phyloP scores from a whole-genome alignment of 805 yeast species.

The Yarrowia phangngaensis region DNA sequence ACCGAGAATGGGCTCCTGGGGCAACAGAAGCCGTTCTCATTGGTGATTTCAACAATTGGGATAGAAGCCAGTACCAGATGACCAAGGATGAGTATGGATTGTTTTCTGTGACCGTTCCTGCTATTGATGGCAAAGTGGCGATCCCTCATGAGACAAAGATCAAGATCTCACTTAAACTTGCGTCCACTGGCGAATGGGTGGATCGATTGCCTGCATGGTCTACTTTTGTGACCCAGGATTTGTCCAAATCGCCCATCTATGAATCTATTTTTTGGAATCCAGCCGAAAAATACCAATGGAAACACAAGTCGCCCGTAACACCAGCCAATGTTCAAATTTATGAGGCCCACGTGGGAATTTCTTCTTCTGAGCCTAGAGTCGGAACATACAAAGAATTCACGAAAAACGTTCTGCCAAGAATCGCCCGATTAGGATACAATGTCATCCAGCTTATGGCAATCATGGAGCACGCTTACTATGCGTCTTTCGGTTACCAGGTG shows the following conservation, averaged over 20 bases:
- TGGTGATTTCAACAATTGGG: conserved; percentile 92
- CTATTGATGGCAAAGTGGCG: conserved; percentile 54
- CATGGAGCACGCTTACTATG: conserved; percentile 98
- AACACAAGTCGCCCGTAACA: conserved; percentile 57
- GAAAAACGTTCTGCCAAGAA: conserved; percentile 71
- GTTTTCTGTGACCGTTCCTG: conserved; percentile 60
- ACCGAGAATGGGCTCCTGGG: conserved; percentile 88
- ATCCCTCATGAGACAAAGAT: conserved; percentile 80
- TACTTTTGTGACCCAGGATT: conserved; percentile 66
- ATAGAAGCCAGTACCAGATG: conserved; percentile 53
- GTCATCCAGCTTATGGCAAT: conserved; percentile 95
- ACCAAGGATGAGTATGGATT: conserved; percentile 60
- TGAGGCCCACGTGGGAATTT: conserved; percentile 92
- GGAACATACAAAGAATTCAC: conserved; percentile 88
- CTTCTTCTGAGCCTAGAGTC: conserved; percentile 80
- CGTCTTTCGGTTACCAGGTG: conserved; percentile 95
- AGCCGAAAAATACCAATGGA: conserved; percentile 51
- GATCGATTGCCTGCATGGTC: conserved; percentile 91
- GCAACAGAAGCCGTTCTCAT: conserved; percentile 71
- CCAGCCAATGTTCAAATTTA: conserved; percentile 65
- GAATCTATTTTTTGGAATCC: conserved; percentile 97
- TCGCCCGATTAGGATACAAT: conserved; percentile 81
- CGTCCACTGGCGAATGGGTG: conserved; percentile 59
- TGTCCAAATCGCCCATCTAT: conserved; percentile 48
- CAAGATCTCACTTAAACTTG: conserved; percentile 56